These are phyloP conservation scores for Phytophthora pistaciae DNA, from an alignment of 352 stramenopile genomes.

Conservation along the genomic window DNA sequence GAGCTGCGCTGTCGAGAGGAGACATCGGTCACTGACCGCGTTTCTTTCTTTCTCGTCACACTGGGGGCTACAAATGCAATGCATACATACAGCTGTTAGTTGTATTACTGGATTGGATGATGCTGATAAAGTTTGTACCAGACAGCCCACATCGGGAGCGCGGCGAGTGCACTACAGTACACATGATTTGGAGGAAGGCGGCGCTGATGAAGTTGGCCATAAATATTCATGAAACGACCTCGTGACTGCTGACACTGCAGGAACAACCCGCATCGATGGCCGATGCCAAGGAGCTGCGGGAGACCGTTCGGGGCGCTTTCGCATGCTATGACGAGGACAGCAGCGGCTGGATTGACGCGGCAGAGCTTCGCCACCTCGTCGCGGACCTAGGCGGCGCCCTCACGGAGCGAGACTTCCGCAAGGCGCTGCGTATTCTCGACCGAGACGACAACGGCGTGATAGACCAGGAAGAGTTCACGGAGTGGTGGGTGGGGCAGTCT, in stretches of 20 bases:
- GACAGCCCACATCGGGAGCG: too few species aligned
- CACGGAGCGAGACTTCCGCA: conserved; percentile 50
- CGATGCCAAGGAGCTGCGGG: conserved; percentile 48
- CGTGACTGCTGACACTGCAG: not conserved
- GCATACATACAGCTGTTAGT: too few species aligned
- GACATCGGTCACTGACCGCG: too few species aligned
- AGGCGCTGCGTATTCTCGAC: conserved; percentile 55
- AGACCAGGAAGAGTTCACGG: conserved; percentile 64
- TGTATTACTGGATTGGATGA: too few species aligned
- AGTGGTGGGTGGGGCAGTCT: conserved; percentile 59
- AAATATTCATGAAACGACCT: conserved; percentile 4
- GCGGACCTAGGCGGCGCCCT: conserved; percentile 65
- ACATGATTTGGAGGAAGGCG: too few species aligned
- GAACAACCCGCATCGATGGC: not conserved
- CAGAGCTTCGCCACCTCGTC: conserved; percentile 60
- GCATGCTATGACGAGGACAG: conserved; percentile 64
- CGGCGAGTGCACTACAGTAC: too few species aligned
- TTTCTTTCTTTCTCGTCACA: too few species aligned
- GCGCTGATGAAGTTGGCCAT: too few species aligned
- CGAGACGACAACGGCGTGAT: conserved; percentile 59
- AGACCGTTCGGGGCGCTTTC: conserved; percentile 68
- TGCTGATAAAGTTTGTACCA: too few species aligned
- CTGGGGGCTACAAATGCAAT: too few species aligned
- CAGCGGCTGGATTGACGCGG: conserved; percentile 61
- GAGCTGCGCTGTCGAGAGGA: too few species aligned